Conservation (phyloP, 805 yeast genomes). For the Cyberlindnera sargentensis region DNA sequence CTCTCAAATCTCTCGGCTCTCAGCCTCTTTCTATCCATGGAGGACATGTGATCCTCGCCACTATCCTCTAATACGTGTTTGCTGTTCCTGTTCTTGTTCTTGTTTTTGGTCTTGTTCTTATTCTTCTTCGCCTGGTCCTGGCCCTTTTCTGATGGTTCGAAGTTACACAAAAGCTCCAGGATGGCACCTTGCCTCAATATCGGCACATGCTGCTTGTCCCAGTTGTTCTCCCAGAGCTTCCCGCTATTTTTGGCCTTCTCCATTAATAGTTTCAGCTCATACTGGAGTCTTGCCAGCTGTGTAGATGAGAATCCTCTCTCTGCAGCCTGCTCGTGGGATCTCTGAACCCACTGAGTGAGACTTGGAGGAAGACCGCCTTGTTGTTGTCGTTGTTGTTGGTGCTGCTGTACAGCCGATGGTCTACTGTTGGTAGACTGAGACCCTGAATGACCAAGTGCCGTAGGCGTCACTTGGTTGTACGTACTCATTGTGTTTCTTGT, state of each 20-base stretch:
- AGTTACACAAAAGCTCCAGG: slow-evolving; percentile 13
- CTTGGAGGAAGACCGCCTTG: slow-evolving; percentile 12
- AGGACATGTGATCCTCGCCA: slow-evolving; percentile 14
- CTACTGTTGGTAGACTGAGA: background rate
- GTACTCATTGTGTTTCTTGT: slow-evolving; percentile 5
- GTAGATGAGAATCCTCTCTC: slow-evolving; percentile 8
- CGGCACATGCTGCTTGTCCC: slow-evolving; percentile 23
- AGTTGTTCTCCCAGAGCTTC: slow-evolving; percentile 22
- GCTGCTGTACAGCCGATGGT: slow-evolving; percentile 1
- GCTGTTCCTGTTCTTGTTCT: background rate
- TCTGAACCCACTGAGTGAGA: slow-evolving; percentile 17
- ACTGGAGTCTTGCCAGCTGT: slow-evolving; percentile 15
- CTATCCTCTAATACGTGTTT: background rate
- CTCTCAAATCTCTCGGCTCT: slow-evolving; percentile 32
- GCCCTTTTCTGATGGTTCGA: slow-evolving; percentile 1
- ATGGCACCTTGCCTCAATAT: slow-evolving; percentile 8
- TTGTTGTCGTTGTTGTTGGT: slow-evolving; percentile 6
- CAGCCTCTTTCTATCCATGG: slow-evolving; percentile 24
- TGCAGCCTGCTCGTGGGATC: slow-evolving; percentile 16
- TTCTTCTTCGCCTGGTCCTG: background rate
- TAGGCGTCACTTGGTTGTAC: slow-evolving; percentile 12
- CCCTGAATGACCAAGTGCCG: slow-evolving; percentile 2
- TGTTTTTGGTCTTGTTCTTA: too few species aligned
- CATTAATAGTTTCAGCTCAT: slow-evolving; percentile 22
- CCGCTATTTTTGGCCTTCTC: slow-evolving; percentile 19